Percentiles rank a stretch among this genome's conserved stretches.
These are phyloP conservation scores for Phytophthora podocarpi DNA, from an alignment of 352 stramenopile species.

Conservation along the genomic window DNA sequence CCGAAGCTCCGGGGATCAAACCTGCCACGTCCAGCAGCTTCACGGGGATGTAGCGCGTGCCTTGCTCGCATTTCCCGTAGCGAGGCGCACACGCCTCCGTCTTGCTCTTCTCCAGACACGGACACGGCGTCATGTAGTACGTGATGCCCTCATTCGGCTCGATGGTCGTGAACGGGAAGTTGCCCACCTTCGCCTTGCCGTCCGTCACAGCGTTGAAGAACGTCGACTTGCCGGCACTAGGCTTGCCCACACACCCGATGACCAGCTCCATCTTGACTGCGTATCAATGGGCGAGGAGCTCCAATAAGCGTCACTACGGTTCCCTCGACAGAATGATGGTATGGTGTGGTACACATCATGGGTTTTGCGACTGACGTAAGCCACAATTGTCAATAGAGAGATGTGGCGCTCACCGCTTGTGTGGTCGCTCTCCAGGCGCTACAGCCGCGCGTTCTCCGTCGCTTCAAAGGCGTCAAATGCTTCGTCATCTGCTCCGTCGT, in stretches of 20 bases:
- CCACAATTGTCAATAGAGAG: neutral
- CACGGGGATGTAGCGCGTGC: conserved; percentile 79
- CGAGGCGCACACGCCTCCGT: conserved; percentile 62
- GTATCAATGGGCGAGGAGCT: conserved; percentile 5
- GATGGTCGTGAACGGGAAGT: conserved; percentile 92
- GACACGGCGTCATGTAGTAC: conserved; percentile 88
- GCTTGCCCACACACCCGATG: conserved; percentile 90
- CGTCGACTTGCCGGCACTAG: conserved; percentile 88
- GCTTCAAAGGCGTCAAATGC: neutral
- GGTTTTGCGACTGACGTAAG: neutral
- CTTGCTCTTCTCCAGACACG: conserved; percentile 70
- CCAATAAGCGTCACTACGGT: too few species aligned
- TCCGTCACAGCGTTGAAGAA: conserved; percentile 92
- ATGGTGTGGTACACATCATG: conserved; percentile 14
- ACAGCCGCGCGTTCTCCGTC: conserved; percentile 16
- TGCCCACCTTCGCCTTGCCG: conserved; percentile 86
- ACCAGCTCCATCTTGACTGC: conserved; percentile 72
- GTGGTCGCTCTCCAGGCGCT: conserved; percentile 8
- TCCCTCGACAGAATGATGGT: conserved; percentile 10
- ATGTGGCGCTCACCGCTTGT: conserved; percentile 27
- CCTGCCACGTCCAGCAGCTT: conserved; percentile 87
- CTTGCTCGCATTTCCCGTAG: conserved; percentile 81
- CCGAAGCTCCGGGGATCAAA: conserved; percentile 81
- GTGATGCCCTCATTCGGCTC: conserved; percentile 90
- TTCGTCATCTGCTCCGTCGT: conserved; percentile 31